Evolutionary conservation across 169 alveolate species (phyloP).

Genomic region (Plasmodium ovale): DNA sequence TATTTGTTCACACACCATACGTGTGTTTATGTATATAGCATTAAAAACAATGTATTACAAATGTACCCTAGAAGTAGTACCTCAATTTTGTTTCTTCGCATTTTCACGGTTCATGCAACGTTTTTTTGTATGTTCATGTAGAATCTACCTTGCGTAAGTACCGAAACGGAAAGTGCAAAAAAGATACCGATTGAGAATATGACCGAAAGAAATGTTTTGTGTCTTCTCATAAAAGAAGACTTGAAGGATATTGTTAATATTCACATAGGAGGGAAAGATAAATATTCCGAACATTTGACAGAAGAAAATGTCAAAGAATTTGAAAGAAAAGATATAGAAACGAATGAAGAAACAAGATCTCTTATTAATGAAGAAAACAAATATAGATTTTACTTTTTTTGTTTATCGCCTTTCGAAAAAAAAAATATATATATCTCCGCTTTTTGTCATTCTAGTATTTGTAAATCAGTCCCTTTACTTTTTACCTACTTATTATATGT

Average conservation of each 20-base stretch:
- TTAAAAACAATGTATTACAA: too few relatives aligned
- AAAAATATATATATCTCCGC: constrained; percentile 48
- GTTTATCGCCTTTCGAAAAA: constrained; percentile 62
- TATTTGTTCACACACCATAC: not conserved
- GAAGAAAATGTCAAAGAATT: constrained; percentile 11
- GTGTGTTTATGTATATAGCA: not conserved
- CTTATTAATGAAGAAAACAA: constrained; percentile 43
- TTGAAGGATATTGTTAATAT: constrained; percentile 11
- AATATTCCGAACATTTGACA: not conserved
- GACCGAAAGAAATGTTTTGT: constrained; percentile 67
- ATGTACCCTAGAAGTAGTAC: too few relatives aligned
- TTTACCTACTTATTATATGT: constrained; percentile 34
- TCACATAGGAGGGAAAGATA: constrained; percentile 40
- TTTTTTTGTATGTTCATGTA: not conserved
- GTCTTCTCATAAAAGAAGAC: constrained; percentile 62
- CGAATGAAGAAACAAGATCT: constrained; percentile 18
- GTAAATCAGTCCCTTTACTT: constrained; percentile 33
- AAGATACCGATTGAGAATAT: constrained; percentile 54
- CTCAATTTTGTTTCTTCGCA: not conserved
- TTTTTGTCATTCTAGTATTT: constrained; percentile 27
- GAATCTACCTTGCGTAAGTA: constrained; percentile 67
- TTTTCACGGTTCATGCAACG: constrained; percentile 1
- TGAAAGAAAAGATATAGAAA: not conserved
- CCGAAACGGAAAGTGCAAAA: constrained; percentile 69
- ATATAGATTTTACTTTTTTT: constrained; percentile 68